Base-by-base conservation (phyloP, 202 grass and related monocot genomes). In the Setaria viridis region DNA sequence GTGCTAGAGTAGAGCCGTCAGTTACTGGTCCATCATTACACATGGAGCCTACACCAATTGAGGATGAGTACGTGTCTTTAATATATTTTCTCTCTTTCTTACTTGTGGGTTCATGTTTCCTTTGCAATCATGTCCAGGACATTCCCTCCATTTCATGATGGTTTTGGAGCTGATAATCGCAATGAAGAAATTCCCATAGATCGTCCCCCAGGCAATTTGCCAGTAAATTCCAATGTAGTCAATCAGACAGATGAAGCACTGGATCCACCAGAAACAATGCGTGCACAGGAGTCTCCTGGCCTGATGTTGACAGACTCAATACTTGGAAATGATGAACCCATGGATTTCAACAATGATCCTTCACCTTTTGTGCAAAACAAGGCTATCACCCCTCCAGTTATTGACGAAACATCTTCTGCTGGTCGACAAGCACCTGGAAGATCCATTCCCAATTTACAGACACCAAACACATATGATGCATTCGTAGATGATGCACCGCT, bases 11-110 rank as follows among this genome's bases (percentile, higher is more conserved):
- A 70, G 87, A 91, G 37, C 47, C 74, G 85, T 88, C 86, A 57
- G 58, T 42, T 83, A 63, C 70, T 49, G 30, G 7, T 48, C 83
- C 67, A 82, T 87, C 50, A 65, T 88, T 74, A 62, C 56, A 48
- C 63, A 14, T 51, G 67, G 57, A 75, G 77, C 62, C 85, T 70
- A 80, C 33, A 73, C 87, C 85, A 82, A 87, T 78, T 50, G 87
- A 89, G 17, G 87, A 94, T 45, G 89, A 88, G 93, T 94, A 95
- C 64, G 89, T 60, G 13, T 56, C 74, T 92, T 19, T 54, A 55
- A 47, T 85, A 47, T 63, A 41, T 68, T 76, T 21, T 82, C 39
- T 82, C 29, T 67, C 53, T 57, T 53, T 46, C 11, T 16, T 56
- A 68, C 59, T 80, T 5, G 17, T 72, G 60, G 14, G 46, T 59